These are phyloP conservation scores for Colletotrichum karsti DNA, from an alignment of 2,329 filamentous ascomycete species.

Conservation along the genomic window DNA sequence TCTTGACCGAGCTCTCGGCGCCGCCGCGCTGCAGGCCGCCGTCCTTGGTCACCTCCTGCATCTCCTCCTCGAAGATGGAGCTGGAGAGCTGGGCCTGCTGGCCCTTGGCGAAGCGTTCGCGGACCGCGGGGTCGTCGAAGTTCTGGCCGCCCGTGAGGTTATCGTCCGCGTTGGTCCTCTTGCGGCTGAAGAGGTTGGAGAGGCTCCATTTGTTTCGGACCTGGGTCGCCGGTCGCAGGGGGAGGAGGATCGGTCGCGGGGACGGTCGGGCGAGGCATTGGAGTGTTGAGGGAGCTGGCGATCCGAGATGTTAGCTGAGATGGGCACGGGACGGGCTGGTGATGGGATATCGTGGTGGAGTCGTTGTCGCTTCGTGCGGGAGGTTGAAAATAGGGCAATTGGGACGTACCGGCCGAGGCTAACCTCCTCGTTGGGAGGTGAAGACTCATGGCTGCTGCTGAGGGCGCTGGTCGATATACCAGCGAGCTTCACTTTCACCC, in stretches of 20 bases:
- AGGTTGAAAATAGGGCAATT: background rate
- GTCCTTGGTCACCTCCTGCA: slow-evolving; percentile 42
- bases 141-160: slow-evolving; percentile 40
- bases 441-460: slow-evolving; percentile 30
- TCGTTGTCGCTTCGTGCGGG: background rate
- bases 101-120: slow-evolving; percentile 47
- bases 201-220: slow-evolving; percentile 54
- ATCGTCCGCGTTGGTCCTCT: background rate
- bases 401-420: slow-evolving; percentile 28
- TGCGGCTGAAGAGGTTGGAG: slow-evolving; percentile 43
- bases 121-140: slow-evolving; percentile 52
- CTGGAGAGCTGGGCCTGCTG: slow-evolving; percentile 53
- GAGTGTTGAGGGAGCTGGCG: slow-evolving; percentile 16
- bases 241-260: slow-evolving; percentile 30
- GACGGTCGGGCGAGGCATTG: slow-evolving; percentile 10
- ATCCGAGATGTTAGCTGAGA: slow-evolving; percentile 14
- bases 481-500: slow-evolving; percentile 8
- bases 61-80: slow-evolving; percentile 70
- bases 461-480: background rate
- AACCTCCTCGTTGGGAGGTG: slow-evolving; percentile 31
- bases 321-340: too few relatives aligned
- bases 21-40: slow-evolving; percentile 32
- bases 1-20: slow-evolving; percentile 45
- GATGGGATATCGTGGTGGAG: background rate
- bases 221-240: slow-evolving; percentile 36